Percentiles rank a stretch among this genome's conserved stretches.
Conservation (phyloP, 1,139 yeast genomes). For the Magnusiomyces ingens region DNA sequence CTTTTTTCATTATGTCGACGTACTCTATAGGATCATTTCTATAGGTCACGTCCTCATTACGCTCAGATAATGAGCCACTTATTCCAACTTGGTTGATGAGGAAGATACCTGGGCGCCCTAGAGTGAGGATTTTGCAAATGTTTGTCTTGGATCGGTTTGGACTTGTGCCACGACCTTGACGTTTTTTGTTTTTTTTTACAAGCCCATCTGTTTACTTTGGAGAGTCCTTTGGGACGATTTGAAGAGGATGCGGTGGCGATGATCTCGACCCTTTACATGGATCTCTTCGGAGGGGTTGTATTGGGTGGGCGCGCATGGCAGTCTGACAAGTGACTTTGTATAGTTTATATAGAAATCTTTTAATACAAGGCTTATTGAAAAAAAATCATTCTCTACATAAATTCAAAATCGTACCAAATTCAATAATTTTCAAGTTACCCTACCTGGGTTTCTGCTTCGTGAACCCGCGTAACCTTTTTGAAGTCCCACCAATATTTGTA, state of each 20-base stretch:
- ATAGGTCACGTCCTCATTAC: constrained; percentile 98
- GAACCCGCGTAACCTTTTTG: no score
- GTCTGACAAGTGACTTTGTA: constrained; percentile 78
- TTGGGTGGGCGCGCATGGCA: constrained; percentile 98
- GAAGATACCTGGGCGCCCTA: constrained; percentile 93
- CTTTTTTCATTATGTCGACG: constrained; percentile 8
- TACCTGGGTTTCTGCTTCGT: neutral
- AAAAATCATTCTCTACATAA: neutral
- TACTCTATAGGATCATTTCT: constrained; percentile 85
- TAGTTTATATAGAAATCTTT: neutral
- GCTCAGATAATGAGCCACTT: constrained; percentile 94
- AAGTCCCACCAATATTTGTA: no score
- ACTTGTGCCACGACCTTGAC: constrained; percentile 23
- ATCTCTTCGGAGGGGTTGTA: constrained; percentile 83
- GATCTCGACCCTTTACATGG: constrained; percentile 93
- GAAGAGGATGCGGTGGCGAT: constrained; percentile 52
- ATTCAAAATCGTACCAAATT: neutral
- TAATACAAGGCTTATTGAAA: neutral
- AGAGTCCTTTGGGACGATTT: neutral
- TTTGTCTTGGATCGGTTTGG: constrained; percentile 20
- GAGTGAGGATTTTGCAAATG: constrained; percentile 52
- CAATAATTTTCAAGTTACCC: neutral
- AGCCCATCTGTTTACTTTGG: constrained; percentile 4
- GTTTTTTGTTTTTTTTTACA: constrained; percentile 13
- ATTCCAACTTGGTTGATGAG: constrained; percentile 99